A percentile compares a stretch with the other conserved stretches of the same genome.
phyloP scores from a whole-genome alignment of 2,329 filamentous ascomycete genomes.

The Trichoderma aggressivum region DNA sequence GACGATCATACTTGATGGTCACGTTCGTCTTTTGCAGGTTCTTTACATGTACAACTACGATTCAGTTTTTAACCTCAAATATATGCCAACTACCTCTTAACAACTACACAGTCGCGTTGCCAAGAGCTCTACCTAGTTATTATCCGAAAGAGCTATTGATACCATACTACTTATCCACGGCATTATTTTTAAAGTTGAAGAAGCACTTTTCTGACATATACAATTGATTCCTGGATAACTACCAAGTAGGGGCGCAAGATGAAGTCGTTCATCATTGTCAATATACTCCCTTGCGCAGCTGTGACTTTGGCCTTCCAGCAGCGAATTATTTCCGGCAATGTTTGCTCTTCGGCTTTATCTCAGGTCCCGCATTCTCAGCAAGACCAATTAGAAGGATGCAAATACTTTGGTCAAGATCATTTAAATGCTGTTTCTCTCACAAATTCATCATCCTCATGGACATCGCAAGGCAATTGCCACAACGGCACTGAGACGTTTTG shows the following conservation, averaged over 20 bases:
- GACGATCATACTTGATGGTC: too few relatives aligned
- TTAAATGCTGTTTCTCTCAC: not conserved
- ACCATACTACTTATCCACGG: not conserved
- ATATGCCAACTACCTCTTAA: not conserved
- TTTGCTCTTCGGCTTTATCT: not conserved
- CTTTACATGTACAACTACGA: too few relatives aligned
- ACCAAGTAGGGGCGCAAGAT: not conserved
- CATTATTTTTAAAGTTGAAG: not conserved
- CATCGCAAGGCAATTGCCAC: not conserved
- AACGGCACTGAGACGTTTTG: constrained; percentile 25
- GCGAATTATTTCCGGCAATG: not conserved
- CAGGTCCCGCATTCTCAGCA: not conserved
- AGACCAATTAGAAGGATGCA: not conserved
- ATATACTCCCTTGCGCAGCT: not conserved
- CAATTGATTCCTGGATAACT: not conserved
- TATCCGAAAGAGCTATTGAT: not conserved
- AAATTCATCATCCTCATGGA: not conserved
- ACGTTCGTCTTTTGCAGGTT: too few relatives aligned
- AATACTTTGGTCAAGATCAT: not conserved
- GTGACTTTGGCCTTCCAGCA: not conserved
- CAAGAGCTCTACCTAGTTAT: not conserved
- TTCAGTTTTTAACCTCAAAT: not conserved
- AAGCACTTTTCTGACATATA: not conserved
- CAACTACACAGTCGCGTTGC: not conserved
- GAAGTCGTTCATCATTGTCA: not conserved